Percentiles rank a stretch among this genome's conserved stretches.
These are phyloP conservation scores for Calycina herbarum DNA, from an alignment of 2,329 filamentous ascomycete species.

Conservation along the genomic window DNA sequence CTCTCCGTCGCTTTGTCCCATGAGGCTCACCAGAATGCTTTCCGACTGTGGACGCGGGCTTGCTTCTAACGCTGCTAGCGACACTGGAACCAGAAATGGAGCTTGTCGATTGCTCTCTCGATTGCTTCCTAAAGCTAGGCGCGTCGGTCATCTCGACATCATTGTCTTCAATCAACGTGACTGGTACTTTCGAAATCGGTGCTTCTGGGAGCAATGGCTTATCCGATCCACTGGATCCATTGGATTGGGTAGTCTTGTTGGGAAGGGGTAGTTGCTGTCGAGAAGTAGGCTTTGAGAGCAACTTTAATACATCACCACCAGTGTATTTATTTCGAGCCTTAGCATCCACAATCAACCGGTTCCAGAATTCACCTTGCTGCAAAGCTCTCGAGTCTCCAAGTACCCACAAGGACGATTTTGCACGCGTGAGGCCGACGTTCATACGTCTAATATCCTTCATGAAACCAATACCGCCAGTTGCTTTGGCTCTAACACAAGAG, in stretches of 20 bases:
- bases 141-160: constrained; percentile 30
- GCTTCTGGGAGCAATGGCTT: background rate
- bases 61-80: background rate
- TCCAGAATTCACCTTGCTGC: constrained; percentile 88
- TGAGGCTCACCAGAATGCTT: constrained; percentile 10
- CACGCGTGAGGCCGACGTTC: constrained; percentile 97
- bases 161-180: constrained; percentile 16
- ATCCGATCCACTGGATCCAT: background rate
- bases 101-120: constrained; percentile 18
- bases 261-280: constrained; percentile 17
- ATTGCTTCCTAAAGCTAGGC: constrained; percentile 13
- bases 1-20: constrained; percentile 23
- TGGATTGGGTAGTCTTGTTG: background rate
- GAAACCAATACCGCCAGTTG: constrained; percentile 96
- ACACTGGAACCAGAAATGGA: constrained; percentile 3
- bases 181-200: background rate
- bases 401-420: constrained; percentile 95
- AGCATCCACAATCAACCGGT: constrained; percentile 79
- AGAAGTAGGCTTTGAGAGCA: constrained; percentile 51
- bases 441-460: constrained; percentile 97
- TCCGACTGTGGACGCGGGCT: background rate
- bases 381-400: constrained; percentile 88
- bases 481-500: constrained; percentile 91
- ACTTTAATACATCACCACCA: constrained; percentile 57
- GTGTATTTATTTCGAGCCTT: constrained; percentile 74